Evolutionary conservation across 495 filamentous ascomycete genomes (phyloP).

Genomic region (Daldinia bambusicola): DNA sequence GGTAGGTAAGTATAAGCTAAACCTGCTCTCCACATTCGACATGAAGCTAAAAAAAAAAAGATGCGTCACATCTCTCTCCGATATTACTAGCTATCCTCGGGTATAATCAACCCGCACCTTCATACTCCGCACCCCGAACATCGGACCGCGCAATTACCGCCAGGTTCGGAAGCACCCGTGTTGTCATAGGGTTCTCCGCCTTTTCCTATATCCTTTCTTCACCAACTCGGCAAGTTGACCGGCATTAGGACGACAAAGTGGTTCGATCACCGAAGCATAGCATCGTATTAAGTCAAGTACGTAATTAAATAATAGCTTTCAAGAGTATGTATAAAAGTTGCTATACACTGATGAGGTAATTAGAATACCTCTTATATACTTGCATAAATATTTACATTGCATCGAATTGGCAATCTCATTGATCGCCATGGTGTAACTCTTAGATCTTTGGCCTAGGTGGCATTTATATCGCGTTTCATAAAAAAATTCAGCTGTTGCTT

Average conservation of each 20-base stretch:
- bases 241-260: constrained; percentile 7
- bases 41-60: too few relatives aligned
- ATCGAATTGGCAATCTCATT: constrained; percentile 6
- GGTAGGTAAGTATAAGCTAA: too few relatives aligned
- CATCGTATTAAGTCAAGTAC: background rate
- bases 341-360: background rate
- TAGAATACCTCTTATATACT: background rate
- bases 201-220: background rate
- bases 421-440: constrained; percentile 1
- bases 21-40: too few relatives aligned
- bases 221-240: constrained; percentile 32
- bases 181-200: constrained; percentile 22
- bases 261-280: background rate
- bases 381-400: constrained; percentile 29
- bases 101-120: background rate
- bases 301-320: too few relatives aligned
- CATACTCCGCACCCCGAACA: constrained; percentile 42
- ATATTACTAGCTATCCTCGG: too few relatives aligned
- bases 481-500: background rate
- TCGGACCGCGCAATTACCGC: constrained; percentile 34
- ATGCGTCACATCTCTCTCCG: too few relatives aligned
- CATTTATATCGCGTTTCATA: constrained; percentile 7
- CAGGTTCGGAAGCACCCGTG: constrained; percentile 12
- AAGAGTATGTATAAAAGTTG: background rate
- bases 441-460: constrained; percentile 10